Evolutionary conservation across 345 rosid species (phyloP).

Genomic region (Lumnitzera racemosa): DNA sequence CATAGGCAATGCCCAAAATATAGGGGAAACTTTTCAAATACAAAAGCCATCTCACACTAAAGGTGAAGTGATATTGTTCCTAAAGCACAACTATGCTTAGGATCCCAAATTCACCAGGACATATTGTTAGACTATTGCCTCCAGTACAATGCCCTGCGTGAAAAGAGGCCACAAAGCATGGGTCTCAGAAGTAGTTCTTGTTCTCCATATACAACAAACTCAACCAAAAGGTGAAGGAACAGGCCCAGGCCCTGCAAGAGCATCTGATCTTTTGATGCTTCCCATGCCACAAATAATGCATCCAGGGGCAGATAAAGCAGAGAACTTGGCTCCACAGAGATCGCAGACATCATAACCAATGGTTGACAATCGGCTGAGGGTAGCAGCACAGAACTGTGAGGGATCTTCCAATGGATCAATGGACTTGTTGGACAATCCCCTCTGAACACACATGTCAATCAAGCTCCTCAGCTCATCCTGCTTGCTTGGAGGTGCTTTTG

Average conservation of each 20-base stretch:
- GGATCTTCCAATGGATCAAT: slow-evolving; percentile 94
- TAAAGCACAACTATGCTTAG: too few species aligned
- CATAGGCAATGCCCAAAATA: too few species aligned
- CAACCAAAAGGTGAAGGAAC: slow-evolving; percentile 86
- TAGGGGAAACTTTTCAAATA: too few species aligned
- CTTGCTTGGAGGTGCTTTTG: slow-evolving; percentile 85
- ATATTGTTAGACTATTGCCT: too few species aligned
- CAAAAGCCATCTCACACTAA: too few species aligned
- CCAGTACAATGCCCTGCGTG: too few species aligned
- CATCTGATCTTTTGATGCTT: slow-evolving; percentile 87
- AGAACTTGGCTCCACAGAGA: slow-evolving; percentile 90
- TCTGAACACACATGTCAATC: slow-evolving; percentile 78
- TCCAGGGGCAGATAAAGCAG: slow-evolving; percentile 83
- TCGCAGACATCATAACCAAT: slow-evolving; percentile 95
- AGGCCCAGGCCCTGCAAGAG: slow-evolving; percentile 56
- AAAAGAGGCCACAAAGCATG: too few species aligned
- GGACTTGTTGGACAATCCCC: slow-evolving; percentile 86
- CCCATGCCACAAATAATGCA: slow-evolving; percentile 99
- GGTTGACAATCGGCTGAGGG: slow-evolving; percentile 89
- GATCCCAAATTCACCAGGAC: too few species aligned
- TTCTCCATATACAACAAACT: slow-evolving; percentile 5
- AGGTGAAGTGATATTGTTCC: too few species aligned
- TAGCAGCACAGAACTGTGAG: slow-evolving; percentile 92
- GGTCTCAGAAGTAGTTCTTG: too few species aligned
- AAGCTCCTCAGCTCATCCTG: slow-evolving; percentile 88